These are phyloP conservation scores for Pestalotiopsis sp. DNA, from an alignment of 2,329 filamentous ascomycete genomes.

Conservation along the genomic window DNA sequence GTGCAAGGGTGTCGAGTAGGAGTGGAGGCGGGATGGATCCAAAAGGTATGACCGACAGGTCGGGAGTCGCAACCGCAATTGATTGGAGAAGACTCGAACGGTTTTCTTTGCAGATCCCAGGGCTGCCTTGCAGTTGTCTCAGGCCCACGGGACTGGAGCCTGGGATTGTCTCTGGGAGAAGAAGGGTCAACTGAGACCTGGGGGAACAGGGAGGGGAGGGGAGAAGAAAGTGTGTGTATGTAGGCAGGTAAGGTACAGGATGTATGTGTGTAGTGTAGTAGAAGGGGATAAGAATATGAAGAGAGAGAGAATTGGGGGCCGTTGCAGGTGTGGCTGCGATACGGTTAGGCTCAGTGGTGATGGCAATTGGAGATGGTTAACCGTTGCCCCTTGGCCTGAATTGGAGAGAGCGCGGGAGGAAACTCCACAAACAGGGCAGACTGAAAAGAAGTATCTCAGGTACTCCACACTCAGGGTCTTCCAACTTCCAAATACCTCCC, in stretches of 20 bases:
- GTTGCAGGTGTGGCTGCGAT: not conserved
- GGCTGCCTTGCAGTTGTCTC: not conserved
- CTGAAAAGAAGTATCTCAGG: not conserved
- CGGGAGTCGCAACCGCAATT: not conserved
- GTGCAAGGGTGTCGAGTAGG: not conserved
- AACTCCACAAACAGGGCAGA: conserved; percentile 15
- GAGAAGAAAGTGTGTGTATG: not conserved
- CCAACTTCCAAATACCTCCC: not conserved
- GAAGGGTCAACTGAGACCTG: not conserved
- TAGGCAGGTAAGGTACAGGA: not conserved
- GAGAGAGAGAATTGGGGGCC: not conserved
- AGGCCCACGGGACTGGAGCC: not conserved
- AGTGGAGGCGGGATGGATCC: not conserved
- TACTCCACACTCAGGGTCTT: not conserved
- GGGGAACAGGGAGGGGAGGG: not conserved
- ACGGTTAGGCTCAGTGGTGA: not conserved
- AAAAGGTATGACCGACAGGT: not conserved
- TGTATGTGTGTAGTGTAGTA: not conserved
- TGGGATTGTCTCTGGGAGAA: not conserved
- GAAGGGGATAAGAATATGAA: not conserved
- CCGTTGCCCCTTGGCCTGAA: not conserved
- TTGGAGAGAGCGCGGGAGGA: not conserved
- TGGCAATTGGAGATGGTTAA: not conserved
- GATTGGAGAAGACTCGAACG: not conserved
- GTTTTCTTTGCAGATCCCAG: not conserved